Percentiles rank a stretch among this genome's conserved stretches.
Evolutionary conservation across 2,329 filamentous ascomycete species (phyloP).

Genomic region (Aspergillus cejpii): DNA sequence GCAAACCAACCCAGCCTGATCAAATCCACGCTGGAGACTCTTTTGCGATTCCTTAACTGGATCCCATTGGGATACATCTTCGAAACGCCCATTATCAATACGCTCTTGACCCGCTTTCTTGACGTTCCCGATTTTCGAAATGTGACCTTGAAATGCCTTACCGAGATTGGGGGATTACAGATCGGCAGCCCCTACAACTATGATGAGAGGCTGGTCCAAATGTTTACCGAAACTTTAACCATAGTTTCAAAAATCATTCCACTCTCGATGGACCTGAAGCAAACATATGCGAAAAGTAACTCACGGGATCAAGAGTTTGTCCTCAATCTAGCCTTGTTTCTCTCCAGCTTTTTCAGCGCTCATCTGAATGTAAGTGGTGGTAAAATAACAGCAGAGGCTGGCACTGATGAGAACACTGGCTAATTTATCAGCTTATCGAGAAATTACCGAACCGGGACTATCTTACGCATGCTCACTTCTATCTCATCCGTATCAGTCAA

Average conservation of each 20-base stretch:
- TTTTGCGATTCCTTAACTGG: slow-evolving; percentile 97
- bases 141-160: slow-evolving; percentile 90
- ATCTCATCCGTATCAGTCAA: slow-evolving; percentile 95
- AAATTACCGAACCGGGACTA: slow-evolving; percentile 93
- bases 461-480: slow-evolving; percentile 93
- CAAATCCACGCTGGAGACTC: slow-evolving; percentile 92
- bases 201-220: slow-evolving; percentile 90
- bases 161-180: slow-evolving; percentile 90
- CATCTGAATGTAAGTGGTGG: slow-evolving; percentile 64
- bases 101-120: slow-evolving; percentile 82
- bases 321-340: slow-evolving; percentile 89
- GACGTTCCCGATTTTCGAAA: slow-evolving; percentile 94
- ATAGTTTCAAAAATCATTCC: slow-evolving; percentile 92
- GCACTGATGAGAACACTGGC: slow-evolving; percentile 9
- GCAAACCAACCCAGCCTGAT: slow-evolving; percentile 82
- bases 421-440: slow-evolving; percentile 65
- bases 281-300: slow-evolving; percentile 86
- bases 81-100: slow-evolving; percentile 93
- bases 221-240: slow-evolving; percentile 96
- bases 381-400: neutral
- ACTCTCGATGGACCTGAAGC: slow-evolving; percentile 79
- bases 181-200: slow-evolving; percentile 71
- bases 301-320: slow-evolving; percentile 94
- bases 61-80: slow-evolving; percentile 98
- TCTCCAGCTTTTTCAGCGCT: slow-evolving; percentile 94